phyloP scores from a whole-genome alignment of 345 rosid species.

The Eucalyptus erythrocorys region DNA sequence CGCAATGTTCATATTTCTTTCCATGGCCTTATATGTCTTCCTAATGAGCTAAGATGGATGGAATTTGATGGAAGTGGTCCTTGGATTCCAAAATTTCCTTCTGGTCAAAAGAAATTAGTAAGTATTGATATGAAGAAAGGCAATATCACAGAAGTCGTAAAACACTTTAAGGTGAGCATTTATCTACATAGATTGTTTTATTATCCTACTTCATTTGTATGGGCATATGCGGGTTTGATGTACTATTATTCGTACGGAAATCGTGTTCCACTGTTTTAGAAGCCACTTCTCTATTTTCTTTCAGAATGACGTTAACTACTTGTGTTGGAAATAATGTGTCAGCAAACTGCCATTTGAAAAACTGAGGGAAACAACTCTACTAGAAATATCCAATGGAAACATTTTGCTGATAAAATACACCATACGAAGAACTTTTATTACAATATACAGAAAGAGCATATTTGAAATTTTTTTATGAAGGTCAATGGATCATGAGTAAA shows the following conservation, averaged over 20 bases:
- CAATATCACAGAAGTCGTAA: rapidly evolving
- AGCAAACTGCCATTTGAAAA: too few relatives aligned
- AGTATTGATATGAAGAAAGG: not conserved
- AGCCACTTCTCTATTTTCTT: too few relatives aligned
- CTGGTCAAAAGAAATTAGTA: not conserved
- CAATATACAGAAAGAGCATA: too few relatives aligned
- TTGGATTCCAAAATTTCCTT: not conserved
- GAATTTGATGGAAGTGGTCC: not conserved
- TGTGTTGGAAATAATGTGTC: too few relatives aligned
- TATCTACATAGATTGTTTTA: not conserved
- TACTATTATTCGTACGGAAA: rapidly evolving
- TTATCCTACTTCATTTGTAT: not conserved
- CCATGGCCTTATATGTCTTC: rapidly evolving
- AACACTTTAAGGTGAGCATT: not conserved
- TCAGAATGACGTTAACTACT: too few relatives aligned
- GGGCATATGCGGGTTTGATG: not conserved
- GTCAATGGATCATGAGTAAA: too few relatives aligned
- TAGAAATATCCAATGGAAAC: too few relatives aligned
- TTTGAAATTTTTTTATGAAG: too few relatives aligned
- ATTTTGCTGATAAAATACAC: too few relatives aligned
- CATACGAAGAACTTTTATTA: too few relatives aligned
- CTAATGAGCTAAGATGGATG: not conserved
- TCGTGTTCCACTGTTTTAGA: too few relatives aligned
- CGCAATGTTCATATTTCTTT: not conserved
- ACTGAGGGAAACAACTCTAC: too few relatives aligned